These are phyloP conservation scores for Cephalotrichum gorgonifer DNA, from an alignment of 2,329 filamentous ascomycete species.

Conservation along the genomic window DNA sequence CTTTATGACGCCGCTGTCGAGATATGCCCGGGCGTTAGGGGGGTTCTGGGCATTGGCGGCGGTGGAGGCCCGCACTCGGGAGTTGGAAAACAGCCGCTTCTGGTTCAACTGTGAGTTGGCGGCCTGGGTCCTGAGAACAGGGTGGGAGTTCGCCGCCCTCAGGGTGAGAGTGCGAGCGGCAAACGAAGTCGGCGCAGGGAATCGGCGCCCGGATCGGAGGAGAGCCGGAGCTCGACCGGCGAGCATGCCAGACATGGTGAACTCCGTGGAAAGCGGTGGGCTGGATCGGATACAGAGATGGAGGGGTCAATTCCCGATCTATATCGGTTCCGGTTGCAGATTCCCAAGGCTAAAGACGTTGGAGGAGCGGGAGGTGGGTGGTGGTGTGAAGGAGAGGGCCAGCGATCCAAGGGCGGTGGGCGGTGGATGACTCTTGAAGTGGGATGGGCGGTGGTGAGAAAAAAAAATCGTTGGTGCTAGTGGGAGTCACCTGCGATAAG, in stretches of 20 bases:
- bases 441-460: slow-evolving; percentile 9
- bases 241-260: slow-evolving; percentile 27
- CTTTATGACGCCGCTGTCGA: slow-evolving; percentile 80
- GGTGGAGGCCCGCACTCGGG: slow-evolving; percentile 30
- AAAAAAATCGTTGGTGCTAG: slow-evolving; percentile 4
- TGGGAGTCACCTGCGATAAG: slow-evolving; percentile 5
- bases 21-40: slow-evolving; percentile 75
- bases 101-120: slow-evolving; percentile 20
- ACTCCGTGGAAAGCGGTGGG: not conserved
- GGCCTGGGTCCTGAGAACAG: slow-evolving; percentile 7
- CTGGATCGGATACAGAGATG: not conserved
- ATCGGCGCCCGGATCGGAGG: slow-evolving; percentile 42
- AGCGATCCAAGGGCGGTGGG: slow-evolving; percentile 1
- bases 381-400: not conserved
- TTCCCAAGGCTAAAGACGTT: not conserved
- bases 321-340: slow-evolving; percentile 2
- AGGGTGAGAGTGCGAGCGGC: slow-evolving; percentile 30
- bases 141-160: slow-evolving; percentile 6
- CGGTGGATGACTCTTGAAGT: slow-evolving; percentile 9
- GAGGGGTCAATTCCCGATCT: not conserved
- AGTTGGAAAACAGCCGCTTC: slow-evolving; percentile 38
- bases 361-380: slow-evolving; percentile 1
- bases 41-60: slow-evolving; percentile 50
- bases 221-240: slow-evolving; percentile 48
- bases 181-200: slow-evolving; percentile 25